phyloP scores from a whole-genome alignment of 352 stramenopile genomes.

The Globisporangium viniferum region DNA sequence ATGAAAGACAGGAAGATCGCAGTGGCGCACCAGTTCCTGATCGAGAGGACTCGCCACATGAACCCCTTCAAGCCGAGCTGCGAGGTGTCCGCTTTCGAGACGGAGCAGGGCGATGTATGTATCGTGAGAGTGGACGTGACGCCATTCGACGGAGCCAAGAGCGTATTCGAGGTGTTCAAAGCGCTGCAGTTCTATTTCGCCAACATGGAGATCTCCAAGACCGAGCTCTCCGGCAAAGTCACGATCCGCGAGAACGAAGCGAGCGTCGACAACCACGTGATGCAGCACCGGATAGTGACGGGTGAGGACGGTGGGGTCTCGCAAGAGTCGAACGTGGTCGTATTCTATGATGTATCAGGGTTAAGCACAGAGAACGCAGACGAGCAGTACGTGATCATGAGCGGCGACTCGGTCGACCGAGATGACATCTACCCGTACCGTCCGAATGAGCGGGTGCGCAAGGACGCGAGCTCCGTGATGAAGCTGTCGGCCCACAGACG shows the following conservation, averaged over 20 bases:
- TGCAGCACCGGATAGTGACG: slow-evolving; percentile 11
- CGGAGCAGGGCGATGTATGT: slow-evolving; percentile 34
- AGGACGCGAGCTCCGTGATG: slow-evolving; percentile 19
- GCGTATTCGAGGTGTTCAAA: slow-evolving; percentile 35
- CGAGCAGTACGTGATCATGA: slow-evolving; percentile 1
- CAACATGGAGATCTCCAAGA: slow-evolving; percentile 59
- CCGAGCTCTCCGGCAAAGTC: slow-evolving; percentile 21
- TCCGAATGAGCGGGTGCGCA: slow-evolving; percentile 15
- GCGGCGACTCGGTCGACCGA: slow-evolving; percentile 10
- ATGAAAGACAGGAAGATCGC: slow-evolving; percentile 30
- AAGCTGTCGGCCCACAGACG: not conserved
- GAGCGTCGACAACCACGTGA: slow-evolving; percentile 31
- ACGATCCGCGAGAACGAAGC: slow-evolving; percentile 15
- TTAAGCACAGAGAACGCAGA: not conserved
- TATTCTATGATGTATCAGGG: slow-evolving; percentile 16
- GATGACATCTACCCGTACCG: slow-evolving; percentile 16
- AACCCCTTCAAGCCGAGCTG: slow-evolving; percentile 25
- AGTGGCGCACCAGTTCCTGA: slow-evolving; percentile 28
- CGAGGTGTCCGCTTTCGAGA: slow-evolving; percentile 42
- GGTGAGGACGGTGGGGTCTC: not conserved
- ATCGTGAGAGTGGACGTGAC: slow-evolving; percentile 40
- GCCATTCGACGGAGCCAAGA: slow-evolving; percentile 26
- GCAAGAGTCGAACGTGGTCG: slow-evolving; percentile 8
- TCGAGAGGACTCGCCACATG: slow-evolving; percentile 26
- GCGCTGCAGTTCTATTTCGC: slow-evolving; percentile 36